Evolutionary conservation across 2,329 filamentous ascomycete species (phyloP).

Genomic region (Lachnellula hyalina): DNA sequence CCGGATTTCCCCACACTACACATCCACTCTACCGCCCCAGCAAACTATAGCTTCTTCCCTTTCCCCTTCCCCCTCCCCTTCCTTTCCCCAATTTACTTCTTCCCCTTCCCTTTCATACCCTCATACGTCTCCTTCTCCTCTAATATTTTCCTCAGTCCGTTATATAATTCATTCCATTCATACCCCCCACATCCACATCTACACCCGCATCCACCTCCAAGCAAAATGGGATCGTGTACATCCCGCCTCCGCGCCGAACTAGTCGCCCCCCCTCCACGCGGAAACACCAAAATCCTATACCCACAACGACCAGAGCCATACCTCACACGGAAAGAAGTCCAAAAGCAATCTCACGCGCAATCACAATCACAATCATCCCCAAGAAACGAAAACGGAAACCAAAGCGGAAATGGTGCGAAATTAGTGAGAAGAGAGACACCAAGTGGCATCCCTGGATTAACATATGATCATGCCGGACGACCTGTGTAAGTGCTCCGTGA

Average conservation of each 20-base stretch:
- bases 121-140: too few species aligned
- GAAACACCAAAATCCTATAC: not conserved
- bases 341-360: not conserved
- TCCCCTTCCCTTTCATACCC: too few species aligned
- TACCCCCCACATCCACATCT: too few species aligned
- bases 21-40: too few species aligned
- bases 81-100: too few species aligned
- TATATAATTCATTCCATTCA: too few species aligned
- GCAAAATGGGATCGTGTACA: conserved; percentile 8
- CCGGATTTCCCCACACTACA: too few species aligned
- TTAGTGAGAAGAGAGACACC: conserved; percentile 13
- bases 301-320: conserved; percentile 6
- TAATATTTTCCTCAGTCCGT: too few species aligned
- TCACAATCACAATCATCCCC: not conserved
- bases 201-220: too few species aligned
- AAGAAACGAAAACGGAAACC: not conserved
- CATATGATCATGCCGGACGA: conserved; percentile 19
- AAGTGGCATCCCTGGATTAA: conserved; percentile 16
- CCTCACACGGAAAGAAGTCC: not conserved
- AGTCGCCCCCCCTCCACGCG: conserved; percentile 2
- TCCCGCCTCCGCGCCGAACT: conserved; percentile 9
- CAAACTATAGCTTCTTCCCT: too few species aligned
- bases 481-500: conserved; percentile 13
- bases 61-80: too few species aligned
- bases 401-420: not conserved